phyloP scores from a whole-genome alignment of 1,284 basidiomycete genomes.

The Tetrapyrgos nigripes region DNA sequence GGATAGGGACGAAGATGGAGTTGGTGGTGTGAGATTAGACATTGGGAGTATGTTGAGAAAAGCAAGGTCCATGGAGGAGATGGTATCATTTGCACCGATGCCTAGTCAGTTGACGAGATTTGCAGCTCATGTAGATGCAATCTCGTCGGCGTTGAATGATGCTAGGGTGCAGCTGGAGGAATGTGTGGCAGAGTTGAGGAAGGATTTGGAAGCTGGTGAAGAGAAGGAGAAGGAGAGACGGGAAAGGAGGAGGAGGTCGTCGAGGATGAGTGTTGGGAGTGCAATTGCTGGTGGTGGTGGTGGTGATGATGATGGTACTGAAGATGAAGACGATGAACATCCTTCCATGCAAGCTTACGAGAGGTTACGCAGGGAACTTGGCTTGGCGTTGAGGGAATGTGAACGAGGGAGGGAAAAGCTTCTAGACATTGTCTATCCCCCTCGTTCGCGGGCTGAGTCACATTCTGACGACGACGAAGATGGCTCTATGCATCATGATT shows the following conservation, averaged over 20 bases:
- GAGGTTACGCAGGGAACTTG: constrained; percentile 14
- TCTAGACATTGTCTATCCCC: constrained; percentile 59
- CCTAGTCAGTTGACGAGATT: constrained; percentile 71
- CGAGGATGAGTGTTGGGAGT: not conserved
- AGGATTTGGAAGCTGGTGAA: constrained; percentile 27
- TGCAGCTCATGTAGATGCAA: constrained; percentile 71
- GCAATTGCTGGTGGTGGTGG: not conserved
- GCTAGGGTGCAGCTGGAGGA: constrained; percentile 67
- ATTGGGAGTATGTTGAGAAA: constrained; percentile 11
- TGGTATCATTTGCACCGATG: constrained; percentile 70
- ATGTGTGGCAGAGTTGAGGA: constrained; percentile 61
- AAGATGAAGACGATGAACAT: constrained; percentile 34
- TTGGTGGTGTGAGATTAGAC: constrained; percentile 11
- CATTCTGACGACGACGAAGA: constrained; percentile 42
- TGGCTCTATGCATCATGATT: constrained; percentile 33
- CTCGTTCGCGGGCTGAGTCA: constrained; percentile 24
- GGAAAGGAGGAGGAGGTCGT: not conserved
- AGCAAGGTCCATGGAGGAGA: constrained; percentile 31
- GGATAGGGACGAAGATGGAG: not conserved
- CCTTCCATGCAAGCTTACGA: constrained; percentile 51
- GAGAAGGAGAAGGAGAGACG: not conserved
- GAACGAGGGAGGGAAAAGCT: constrained; percentile 75
- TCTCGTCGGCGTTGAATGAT: constrained; percentile 68
- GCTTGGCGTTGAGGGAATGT: constrained; percentile 49
- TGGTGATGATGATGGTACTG: constrained; percentile 13